These are phyloP conservation scores for Beta macrorhiza DNA, from an alignment of 179 eudicot genomes.

Conservation along the genomic window DNA sequence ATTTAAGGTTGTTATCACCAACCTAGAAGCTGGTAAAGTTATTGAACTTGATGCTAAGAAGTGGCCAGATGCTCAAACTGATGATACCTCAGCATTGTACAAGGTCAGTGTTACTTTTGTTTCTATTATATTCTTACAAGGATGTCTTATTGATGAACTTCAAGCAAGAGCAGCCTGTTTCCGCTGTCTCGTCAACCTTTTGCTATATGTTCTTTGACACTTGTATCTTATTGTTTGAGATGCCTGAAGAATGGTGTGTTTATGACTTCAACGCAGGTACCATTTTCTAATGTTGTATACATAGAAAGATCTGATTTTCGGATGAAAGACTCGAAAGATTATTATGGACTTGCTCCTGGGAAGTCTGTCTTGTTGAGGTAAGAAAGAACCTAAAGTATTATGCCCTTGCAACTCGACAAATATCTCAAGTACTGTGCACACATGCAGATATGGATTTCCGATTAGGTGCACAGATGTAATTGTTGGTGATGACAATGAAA, in stretches of 20 bases:
- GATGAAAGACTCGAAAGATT: slow-evolving; percentile 88
- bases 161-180: neutral
- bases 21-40: slow-evolving; percentile 62
- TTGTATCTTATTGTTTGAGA: neutral
- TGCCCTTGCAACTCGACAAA: neutral
- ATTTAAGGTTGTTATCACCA: slow-evolving; percentile 81
- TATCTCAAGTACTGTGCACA: slow-evolving; percentile 2
- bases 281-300: slow-evolving; percentile 76
- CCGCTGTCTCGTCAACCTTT: neutral
- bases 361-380: slow-evolving; percentile 83
- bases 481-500: slow-evolving; percentile 73
- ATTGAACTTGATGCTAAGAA: slow-evolving; percentile 84
- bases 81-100: slow-evolving; percentile 68
- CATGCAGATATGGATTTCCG: slow-evolving; percentile 83
- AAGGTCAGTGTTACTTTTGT: slow-evolving; percentile 43
- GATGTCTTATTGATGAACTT: neutral
- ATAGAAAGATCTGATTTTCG: slow-evolving; percentile 86
- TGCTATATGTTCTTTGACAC: neutral
- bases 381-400: neutral
- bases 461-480: slow-evolving; percentile 80
- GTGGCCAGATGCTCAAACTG: slow-evolving; percentile 90
- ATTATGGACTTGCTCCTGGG: slow-evolving; percentile 93
- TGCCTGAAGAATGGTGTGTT: neutral
- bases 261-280: slow-evolving; percentile 49
- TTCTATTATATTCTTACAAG: neutral